Evolutionary conservation across 371 early-diverging fungal genomes (phyloP).

Genomic region (Blakeslea trispora): DNA sequence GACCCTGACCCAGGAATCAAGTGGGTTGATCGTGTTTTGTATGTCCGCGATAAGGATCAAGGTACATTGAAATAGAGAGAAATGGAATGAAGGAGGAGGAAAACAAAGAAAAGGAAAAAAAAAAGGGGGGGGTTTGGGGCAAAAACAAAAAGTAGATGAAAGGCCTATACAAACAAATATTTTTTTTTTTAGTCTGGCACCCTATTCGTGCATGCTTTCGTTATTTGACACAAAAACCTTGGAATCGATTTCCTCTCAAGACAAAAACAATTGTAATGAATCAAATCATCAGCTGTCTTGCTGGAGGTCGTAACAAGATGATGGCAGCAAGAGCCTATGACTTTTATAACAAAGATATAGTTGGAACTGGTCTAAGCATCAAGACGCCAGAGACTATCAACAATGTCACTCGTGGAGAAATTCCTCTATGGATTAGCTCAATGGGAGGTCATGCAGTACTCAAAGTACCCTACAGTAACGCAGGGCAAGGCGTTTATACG

Average conservation of each 20-base stretch:
- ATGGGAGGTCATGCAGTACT: constrained; percentile 94
- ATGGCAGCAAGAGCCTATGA: constrained; percentile 95
- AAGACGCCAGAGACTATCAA: constrained; percentile 90
- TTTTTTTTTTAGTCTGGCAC: constrained; percentile 64
- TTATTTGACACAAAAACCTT: constrained; percentile 92
- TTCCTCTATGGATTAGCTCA: constrained; percentile 83
- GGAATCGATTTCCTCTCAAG: constrained; percentile 87
- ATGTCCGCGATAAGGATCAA: constrained; percentile 68
- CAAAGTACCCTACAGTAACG: constrained; percentile 93
- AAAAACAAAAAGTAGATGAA: no score
- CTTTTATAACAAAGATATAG: constrained; percentile 83
- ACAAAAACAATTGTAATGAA: constrained; percentile 88
- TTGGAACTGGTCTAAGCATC: constrained; percentile 71
- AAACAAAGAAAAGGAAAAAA: no score
- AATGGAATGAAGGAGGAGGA: not conserved
- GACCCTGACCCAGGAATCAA: constrained; percentile 83
- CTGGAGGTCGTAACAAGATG: constrained; percentile 95
- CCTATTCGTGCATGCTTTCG: constrained; percentile 90
- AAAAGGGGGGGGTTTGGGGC: no score
- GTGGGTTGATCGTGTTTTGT: constrained; percentile 80
- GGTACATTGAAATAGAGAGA: constrained; percentile 4
- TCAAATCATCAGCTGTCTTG: constrained; percentile 86
- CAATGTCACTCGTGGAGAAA: constrained; percentile 84
- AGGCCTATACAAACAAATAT: not conserved
- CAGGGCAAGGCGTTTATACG: constrained; percentile 93